A percentile compares a stretch with the other conserved stretches of the same genome.
phyloP scores from a whole-genome alignment of 345 rosid species.

The Hypericum perforatum region DNA sequence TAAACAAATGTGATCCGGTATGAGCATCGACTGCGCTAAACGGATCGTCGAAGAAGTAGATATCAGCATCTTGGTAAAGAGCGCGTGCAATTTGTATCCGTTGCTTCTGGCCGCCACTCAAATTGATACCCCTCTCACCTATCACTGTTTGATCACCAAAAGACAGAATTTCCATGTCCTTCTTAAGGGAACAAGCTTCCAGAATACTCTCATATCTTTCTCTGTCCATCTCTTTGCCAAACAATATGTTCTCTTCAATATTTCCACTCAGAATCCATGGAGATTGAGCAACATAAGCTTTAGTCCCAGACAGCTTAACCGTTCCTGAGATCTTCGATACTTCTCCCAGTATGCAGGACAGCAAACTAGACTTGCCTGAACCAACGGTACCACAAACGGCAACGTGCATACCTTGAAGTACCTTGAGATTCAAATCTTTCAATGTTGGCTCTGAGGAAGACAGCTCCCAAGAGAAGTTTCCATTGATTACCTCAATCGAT shows the following conservation, averaged over 20 bases:
- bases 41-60: slow-evolving; percentile 39
- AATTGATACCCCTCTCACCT: slow-evolving; percentile 40
- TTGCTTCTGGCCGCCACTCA: slow-evolving; percentile 40
- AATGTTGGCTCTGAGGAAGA: slow-evolving; percentile 15
- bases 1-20: slow-evolving; percentile 28
- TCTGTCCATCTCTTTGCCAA: slow-evolving; percentile 21
- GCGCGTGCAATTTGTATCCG: slow-evolving; percentile 37
- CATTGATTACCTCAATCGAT: slow-evolving; percentile 20
- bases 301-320: slow-evolving; percentile 21
- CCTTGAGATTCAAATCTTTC: slow-evolving; percentile 21
- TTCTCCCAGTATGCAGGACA: slow-evolving; percentile 23
- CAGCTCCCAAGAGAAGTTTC: slow-evolving; percentile 30
- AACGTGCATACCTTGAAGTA: slow-evolving; percentile 17
- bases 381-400: slow-evolving; percentile 32
- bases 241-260: slow-evolving; percentile 28
- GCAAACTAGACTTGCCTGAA: slow-evolving; percentile 29
- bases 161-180: slow-evolving; percentile 29
- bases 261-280: slow-evolving; percentile 30
- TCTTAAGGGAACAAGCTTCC: slow-evolving; percentile 25
- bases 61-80: slow-evolving; percentile 32
- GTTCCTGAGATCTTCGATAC: slow-evolving; percentile 24
- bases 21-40: slow-evolving; percentile 41
- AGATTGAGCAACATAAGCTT: slow-evolving; percentile 30
- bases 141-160: slow-evolving; percentile 38
- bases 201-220: slow-evolving; percentile 21